Conservation (phyloP, 257 asterid species). For the Galeopsis tetrahit region DNA sequence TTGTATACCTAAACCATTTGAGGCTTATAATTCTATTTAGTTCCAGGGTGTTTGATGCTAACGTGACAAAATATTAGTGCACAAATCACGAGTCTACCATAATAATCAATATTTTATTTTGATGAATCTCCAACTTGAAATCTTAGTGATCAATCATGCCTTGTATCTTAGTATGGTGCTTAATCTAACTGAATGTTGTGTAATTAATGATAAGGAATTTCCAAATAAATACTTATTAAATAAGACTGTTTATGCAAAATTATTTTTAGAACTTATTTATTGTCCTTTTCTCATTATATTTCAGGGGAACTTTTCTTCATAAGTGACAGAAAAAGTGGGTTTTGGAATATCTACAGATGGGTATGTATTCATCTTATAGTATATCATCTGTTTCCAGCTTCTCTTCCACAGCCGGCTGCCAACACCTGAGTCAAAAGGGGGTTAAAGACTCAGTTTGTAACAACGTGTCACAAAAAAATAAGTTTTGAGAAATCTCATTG, state of each 20-base stretch:
- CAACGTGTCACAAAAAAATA: too few species aligned
- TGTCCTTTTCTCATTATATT: conserved; percentile 34
- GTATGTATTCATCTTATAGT: conserved; percentile 46
- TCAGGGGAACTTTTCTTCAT: conserved; percentile 94
- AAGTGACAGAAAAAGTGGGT: conserved; percentile 86
- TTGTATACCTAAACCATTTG: neutral
- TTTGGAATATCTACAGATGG: conserved; percentile 98
- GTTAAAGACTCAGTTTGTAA: too few species aligned
- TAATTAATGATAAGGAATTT: neutral
- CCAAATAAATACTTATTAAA: neutral
- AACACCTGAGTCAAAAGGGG: too few species aligned
- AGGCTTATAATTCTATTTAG: neutral
- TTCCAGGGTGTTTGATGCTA: neutral
- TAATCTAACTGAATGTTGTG: neutral
- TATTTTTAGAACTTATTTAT: neutral
- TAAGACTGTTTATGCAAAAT: neutral
- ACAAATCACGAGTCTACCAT: neutral
- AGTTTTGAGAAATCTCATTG: too few species aligned
- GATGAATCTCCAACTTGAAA: conserved; percentile 1
- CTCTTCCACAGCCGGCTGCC: neutral
- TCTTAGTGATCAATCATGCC: neutral
- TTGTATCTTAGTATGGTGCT: neutral
- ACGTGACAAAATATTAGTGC: neutral
- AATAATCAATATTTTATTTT: neutral
- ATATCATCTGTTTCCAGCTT: conserved; percentile 27